Base-by-base conservation (phyloP, 306 rosid species). In the Quercus cerris region DNA sequence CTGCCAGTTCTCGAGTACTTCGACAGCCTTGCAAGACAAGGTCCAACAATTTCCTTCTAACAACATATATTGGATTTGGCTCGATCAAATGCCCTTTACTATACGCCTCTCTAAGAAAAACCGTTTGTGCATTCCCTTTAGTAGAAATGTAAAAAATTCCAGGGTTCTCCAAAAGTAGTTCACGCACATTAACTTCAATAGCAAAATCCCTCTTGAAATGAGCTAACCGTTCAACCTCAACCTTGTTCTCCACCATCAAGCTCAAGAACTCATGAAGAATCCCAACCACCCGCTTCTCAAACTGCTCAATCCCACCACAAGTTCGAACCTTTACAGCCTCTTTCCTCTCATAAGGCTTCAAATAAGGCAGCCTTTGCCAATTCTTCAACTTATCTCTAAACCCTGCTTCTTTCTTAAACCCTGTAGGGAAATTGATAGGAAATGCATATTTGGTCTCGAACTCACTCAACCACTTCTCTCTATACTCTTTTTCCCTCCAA, bases 171-270 rank as follows among this genome's bases (percentile, higher is more conserved):
- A 89, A 30, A 75, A 94, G 64, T 51, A 94, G 77, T 82, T 91
- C 98, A 0, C 92, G 91, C 78, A 89, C 58, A 77, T 94, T 91
- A 66, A 87, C 94, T 54, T 79, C 86, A 19, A 90, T 78, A 3
- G 86, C 88, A 1, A 94, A 83, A 78, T 94, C 95, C 80, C 81
- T 87, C 41, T 83, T 77, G 71, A 94, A 90, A 85, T 91, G 97
- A 67, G 78, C 90, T 78, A 94, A 78, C 15, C 87, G 91, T 74
- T 94, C 97, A 44, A 91, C 87, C 82, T 84, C 91, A 77, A 94
- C 92, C 98, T 90, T 88, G 72, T 91, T 94, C 82, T 90, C 97
- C 70, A 89, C 89, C 25, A 95, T 91, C 94, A 94, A 81, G 87
- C 94, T 91, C 86, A 94, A 70, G 41, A 94, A 80, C 85, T 94